Percentiles rank a stretch among this genome's conserved stretches.
phyloP scores from a whole-genome alignment of 768 basidiomycete genomes.

The Amanita subjunquillea region DNA sequence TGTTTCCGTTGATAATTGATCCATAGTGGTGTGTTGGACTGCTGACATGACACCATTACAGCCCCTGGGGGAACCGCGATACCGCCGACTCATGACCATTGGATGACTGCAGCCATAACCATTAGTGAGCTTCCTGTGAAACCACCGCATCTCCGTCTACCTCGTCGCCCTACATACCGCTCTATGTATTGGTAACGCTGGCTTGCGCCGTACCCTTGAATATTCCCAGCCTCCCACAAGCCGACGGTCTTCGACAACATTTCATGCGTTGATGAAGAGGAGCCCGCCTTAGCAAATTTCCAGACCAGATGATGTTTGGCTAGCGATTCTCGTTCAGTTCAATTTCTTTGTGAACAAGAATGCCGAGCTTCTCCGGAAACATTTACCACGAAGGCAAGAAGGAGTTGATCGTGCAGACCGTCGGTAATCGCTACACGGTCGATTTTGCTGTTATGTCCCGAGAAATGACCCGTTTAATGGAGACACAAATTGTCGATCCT shows the following conservation, averaged over 20 bases:
- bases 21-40: not conserved
- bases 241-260: too few species aligned
- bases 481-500: slow-evolving; percentile 11
- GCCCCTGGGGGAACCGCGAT: not conserved
- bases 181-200: too few species aligned
- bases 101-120: not conserved
- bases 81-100: not conserved
- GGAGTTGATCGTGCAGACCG: slow-evolving; percentile 12
- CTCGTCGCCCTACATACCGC: too few species aligned
- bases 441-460: slow-evolving; percentile 19
- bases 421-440: slow-evolving; percentile 7
- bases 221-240: too few species aligned
- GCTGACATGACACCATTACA: not conserved
- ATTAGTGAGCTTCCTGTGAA: not conserved
- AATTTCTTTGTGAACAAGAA: slow-evolving; percentile 20
- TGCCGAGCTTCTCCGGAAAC: slow-evolving; percentile 15
- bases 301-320: slow-evolving; percentile 19
- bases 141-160: too few species aligned
- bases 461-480: slow-evolving; percentile 11
- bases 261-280: not conserved
- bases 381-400: slow-evolving; percentile 19
- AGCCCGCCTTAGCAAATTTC: not conserved
- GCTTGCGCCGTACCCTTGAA: too few species aligned
- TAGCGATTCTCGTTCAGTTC: slow-evolving; percentile 21
- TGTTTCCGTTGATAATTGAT: not conserved